Conservation (phyloP, 371 early-diverging fungal genomes). For the Lichtheimia ornata region DNA sequence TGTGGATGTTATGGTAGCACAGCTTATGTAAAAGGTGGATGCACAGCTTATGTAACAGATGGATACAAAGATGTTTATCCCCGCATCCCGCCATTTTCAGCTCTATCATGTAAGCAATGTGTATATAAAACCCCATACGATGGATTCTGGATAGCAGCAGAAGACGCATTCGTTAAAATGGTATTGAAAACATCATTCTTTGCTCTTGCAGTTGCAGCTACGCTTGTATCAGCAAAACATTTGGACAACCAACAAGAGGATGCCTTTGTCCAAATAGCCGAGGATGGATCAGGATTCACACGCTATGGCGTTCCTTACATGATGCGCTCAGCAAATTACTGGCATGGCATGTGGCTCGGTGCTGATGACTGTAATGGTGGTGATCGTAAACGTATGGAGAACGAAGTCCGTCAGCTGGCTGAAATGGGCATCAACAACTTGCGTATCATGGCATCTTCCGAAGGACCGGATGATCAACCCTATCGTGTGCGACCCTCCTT, state of each 20-base stretch:
- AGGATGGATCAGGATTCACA: conserved; percentile 26
- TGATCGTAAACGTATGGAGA: conserved; percentile 47
- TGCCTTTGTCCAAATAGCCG: conserved; percentile 23
- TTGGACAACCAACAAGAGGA: not conserved
- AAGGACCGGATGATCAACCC: conserved; percentile 64
- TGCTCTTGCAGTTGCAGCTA: not conserved
- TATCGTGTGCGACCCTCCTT: conserved; percentile 62
- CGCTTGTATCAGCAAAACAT: not conserved
- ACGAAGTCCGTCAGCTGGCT: conserved; percentile 51
- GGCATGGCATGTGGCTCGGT: conserved; percentile 74
- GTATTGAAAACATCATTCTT: too few relatives aligned
- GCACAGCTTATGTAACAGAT: too few relatives aligned
- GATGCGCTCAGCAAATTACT: conserved; percentile 65
- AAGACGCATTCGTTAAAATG: too few relatives aligned
- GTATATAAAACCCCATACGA: too few relatives aligned
- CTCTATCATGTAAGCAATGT: too few relatives aligned
- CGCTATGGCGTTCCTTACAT: conserved; percentile 30
- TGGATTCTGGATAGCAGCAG: too few relatives aligned
- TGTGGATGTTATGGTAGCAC: too few relatives aligned
- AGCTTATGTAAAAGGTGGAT: too few relatives aligned
- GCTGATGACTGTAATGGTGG: conserved; percentile 39
- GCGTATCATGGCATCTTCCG: conserved; percentile 66
- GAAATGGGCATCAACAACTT: conserved; percentile 56
- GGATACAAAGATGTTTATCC: too few relatives aligned
- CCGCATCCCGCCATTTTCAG: too few relatives aligned